Conservation (phyloP, 306 rosid genomes). For the Psophocarpus tetragonolobus region DNA sequence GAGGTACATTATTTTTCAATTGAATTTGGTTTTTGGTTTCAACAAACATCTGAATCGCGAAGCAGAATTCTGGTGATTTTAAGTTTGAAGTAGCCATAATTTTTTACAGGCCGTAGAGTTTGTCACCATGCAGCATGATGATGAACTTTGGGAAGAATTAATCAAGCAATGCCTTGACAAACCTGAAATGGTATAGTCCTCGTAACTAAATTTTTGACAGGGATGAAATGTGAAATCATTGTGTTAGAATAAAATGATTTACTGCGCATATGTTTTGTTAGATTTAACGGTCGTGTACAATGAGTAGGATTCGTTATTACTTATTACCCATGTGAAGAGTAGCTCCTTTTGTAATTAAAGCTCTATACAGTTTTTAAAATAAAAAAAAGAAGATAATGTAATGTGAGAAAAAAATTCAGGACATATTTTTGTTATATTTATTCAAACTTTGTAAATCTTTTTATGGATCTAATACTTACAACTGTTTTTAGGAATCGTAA, state of each 20-base stretch:
- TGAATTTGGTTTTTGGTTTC: constrained; percentile 35
- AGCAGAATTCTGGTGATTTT: constrained; percentile 16
- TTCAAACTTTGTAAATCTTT: not conserved
- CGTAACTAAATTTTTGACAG: not conserved
- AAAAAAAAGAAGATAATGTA: not conserved
- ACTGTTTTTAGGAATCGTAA: not conserved
- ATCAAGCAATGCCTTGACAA: constrained; percentile 59
- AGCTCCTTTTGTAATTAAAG: not conserved
- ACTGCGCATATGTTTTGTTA: not conserved
- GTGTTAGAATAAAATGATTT: not conserved
- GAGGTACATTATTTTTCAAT: constrained; percentile 61
- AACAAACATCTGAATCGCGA: constrained; percentile 19
- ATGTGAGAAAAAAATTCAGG: not conserved
- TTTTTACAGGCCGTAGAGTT: constrained; percentile 86
- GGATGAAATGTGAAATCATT: constrained; percentile 10
- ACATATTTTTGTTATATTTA: not conserved
- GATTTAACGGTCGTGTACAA: not conserved
- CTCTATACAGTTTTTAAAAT: not conserved
- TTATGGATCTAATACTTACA: not conserved
- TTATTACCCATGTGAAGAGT: not conserved
- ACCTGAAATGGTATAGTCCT: constrained; percentile 49
- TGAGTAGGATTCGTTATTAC: not conserved
- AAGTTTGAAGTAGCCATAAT: constrained; percentile 34
- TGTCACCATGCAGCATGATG: constrained; percentile 60
- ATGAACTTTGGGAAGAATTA: constrained; percentile 63